These are phyloP conservation scores for Fusarium anthophilum DNA, from an alignment of 2,329 filamentous ascomycete genomes.

Conservation along the genomic window DNA sequence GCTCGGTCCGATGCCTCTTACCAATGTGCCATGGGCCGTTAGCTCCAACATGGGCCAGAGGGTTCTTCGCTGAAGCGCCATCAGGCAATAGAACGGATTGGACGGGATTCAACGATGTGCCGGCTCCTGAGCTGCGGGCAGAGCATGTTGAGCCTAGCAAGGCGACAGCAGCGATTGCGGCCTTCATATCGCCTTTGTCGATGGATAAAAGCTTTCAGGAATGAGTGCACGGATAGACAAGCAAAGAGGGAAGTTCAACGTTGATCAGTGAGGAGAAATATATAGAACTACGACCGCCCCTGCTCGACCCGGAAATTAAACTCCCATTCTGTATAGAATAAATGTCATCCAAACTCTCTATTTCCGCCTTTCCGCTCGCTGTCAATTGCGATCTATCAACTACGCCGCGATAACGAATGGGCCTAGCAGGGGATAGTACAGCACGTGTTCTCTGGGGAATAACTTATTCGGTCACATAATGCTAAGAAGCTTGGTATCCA, in stretches of 20 bases:
- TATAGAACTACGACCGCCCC: not conserved
- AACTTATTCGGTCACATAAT: constrained; percentile 18
- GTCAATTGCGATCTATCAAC: not conserved
- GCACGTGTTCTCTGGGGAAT: constrained; percentile 12
- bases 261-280: not conserved
- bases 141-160: not conserved
- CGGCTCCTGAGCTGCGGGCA: constrained; percentile 4
- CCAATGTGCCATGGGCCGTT: constrained; percentile 64
- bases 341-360: not conserved
- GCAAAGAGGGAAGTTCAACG: not conserved
- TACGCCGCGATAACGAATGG: not conserved
- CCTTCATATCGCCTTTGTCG: not conserved
- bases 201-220: not conserved
- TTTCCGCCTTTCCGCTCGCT: not conserved
- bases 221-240: not conserved
- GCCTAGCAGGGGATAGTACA: not conserved
- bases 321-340: not conserved
- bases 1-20: constrained; percentile 32
- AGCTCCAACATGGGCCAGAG: constrained; percentile 59
- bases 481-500: not conserved
- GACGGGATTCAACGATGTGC: constrained; percentile 39
- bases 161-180: not conserved
- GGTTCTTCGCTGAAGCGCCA: constrained; percentile 48
- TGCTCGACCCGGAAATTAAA: not conserved
- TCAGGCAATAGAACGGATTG: constrained; percentile 42